Evolutionary conservation across 257 asterid genomes (phyloP).

Genomic region (Orobanche coerulescens): DNA sequence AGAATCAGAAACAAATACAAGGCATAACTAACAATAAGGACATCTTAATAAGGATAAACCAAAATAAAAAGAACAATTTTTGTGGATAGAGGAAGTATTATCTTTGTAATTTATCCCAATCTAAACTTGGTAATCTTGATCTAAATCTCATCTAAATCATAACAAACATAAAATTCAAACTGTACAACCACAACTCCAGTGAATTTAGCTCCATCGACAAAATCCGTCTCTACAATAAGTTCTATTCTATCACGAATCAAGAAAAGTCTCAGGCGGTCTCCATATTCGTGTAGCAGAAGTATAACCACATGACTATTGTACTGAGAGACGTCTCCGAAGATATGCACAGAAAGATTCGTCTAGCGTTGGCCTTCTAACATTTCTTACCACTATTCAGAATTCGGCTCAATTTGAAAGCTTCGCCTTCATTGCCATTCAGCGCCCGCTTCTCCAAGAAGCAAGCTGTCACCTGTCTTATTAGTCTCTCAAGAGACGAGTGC

Average conservation of each 20-base stretch:
- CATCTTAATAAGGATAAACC: too few species aligned
- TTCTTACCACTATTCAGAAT: constrained; percentile 47
- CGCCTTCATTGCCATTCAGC: constrained; percentile 76
- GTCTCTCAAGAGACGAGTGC: constrained; percentile 71
- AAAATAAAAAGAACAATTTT: too few species aligned
- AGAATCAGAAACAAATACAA: too few species aligned
- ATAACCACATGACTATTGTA: too few species aligned
- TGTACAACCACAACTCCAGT: constrained; percentile 31
- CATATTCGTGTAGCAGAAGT: not conserved
- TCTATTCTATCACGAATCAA: not conserved
- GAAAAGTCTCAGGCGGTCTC: not conserved
- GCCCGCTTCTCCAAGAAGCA: constrained; percentile 72
- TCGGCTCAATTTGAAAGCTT: constrained; percentile 60
- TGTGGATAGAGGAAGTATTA: too few species aligned
- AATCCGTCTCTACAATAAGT: too few species aligned
- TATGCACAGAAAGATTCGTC: constrained; percentile 8
- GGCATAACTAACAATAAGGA: too few species aligned
- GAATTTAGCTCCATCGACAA: not conserved
- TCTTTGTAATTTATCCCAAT: too few species aligned
- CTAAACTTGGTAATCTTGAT: too few species aligned
- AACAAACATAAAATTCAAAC: constrained; percentile 16
- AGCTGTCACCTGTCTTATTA: constrained; percentile 68
- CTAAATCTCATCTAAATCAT: constrained; percentile 12
- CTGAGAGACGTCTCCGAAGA: not conserved
- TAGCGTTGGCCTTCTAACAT: constrained; percentile 17